Base-by-base conservation (phyloP, 2,329 filamentous ascomycete genomes). In the Lecanicillium sp. region DNA sequence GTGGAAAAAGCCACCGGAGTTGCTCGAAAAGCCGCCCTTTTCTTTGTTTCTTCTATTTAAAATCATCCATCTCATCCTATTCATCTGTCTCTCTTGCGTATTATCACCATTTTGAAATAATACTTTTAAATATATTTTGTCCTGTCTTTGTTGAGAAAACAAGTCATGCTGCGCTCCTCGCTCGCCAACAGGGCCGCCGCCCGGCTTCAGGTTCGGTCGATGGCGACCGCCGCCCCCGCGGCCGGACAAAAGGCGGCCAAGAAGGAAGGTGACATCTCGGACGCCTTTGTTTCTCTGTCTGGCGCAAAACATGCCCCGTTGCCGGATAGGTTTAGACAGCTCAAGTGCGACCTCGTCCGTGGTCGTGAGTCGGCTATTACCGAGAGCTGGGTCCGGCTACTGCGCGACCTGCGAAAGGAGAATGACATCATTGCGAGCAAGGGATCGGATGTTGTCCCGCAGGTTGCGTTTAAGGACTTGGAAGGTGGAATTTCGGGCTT, bases 251-350 rank as follows among this genome's bases (percentile, higher is more conserved):
- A 20, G 20, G 37, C 46, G 9, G 14, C 47, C 11, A 78, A 77
- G 47, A 66, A 71, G 29, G 73, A 77, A 46, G 78, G 78, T 3
- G 70, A 80, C 46, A 81, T 82, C 25, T 77, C 77, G 0, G 75
- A 77, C 37, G 61, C 75, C 1, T 82, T 82, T 41, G 69, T 70
- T 0, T 81, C 77, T 0, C 59, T 82, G 3, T 76, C 74, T 0
- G 72, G 73, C 0, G 52, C 52, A 3, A 50, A 60, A 7, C 51
- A 59, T 4, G 51, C 58, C 10, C 66, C 71, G 0, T 61, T 82
- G 0, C 76, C 77, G 1, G 61, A 69, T 42, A 62, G 73, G 0
- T 82, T 75, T 49, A 66, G 74, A 7, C 53, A 70, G 17, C 59
- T 80, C 10, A 82, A 82, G 49, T 56, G 61, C n/a, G 58, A 63